These are phyloP conservation scores for Nemania abortiva DNA, from an alignment of 2,329 filamentous ascomycete genomes.

Conservation along the genomic window DNA sequence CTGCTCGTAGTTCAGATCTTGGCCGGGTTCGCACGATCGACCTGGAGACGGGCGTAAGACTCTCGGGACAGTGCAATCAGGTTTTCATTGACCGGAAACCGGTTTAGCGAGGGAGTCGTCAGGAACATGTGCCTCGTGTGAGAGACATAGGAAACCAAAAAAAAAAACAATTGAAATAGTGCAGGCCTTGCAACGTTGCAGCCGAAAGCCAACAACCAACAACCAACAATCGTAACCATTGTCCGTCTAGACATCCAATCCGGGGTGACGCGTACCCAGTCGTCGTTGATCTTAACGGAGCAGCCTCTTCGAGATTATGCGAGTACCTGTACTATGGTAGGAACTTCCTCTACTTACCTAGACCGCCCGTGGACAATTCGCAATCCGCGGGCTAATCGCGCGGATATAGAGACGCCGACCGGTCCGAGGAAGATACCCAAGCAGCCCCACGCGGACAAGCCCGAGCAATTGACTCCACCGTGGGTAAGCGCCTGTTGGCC, in stretches of 20 bases:
- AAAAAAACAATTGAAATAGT: background rate
- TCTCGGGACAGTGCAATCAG: background rate
- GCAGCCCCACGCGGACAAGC: slow-evolving; percentile 3
- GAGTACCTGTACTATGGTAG: background rate
- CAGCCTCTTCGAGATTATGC: slow-evolving; percentile 11
- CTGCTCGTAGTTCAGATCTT: background rate
- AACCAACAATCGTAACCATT: background rate
- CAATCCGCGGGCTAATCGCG: background rate
- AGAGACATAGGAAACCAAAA: background rate
- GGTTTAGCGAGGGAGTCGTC: background rate
- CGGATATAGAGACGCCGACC: background rate
- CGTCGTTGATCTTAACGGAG: slow-evolving; percentile 5
- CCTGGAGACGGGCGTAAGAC: background rate
- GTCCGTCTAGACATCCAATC: too few species aligned
- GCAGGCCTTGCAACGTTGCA: slow-evolving; percentile 18
- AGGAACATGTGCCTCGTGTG: background rate
- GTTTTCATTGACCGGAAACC: background rate
- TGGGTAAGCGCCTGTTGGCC: background rate
- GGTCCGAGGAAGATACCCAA: background rate
- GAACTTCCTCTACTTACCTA: background rate
- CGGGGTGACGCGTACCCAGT: background rate
- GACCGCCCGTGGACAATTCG: background rate
- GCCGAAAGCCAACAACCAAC: background rate
- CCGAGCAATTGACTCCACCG: background rate
- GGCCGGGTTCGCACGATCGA: background rate